Percentiles rank a stretch among this genome's conserved stretches.
Evolutionary conservation across 352 stramenopile species (phyloP).

Genomic region (Globisporangium irregulare): DNA sequence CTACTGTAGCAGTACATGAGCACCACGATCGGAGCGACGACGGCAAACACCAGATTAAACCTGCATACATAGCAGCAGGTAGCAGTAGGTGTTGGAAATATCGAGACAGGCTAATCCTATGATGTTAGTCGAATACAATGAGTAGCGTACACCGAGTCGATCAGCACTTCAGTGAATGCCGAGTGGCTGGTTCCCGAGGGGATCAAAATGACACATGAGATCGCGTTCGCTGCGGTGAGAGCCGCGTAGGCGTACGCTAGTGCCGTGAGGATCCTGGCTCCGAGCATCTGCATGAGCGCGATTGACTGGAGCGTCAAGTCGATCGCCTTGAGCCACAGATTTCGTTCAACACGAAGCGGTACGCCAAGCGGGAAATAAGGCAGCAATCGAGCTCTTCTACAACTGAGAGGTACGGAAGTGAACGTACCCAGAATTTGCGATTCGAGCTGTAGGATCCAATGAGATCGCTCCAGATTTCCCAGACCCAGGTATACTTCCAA

Average conservation of each 20-base stretch:
- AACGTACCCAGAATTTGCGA: constrained; percentile 10
- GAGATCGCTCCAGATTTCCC: neutral
- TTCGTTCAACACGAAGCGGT: constrained; percentile 15
- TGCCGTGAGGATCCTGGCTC: constrained; percentile 15
- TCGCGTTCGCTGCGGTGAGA: constrained; percentile 20
- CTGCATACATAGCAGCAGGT: too few species aligned
- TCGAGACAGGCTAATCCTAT: too few species aligned
- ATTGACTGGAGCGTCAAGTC: constrained; percentile 25
- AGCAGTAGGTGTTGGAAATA: too few species aligned
- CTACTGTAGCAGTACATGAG: too few species aligned
- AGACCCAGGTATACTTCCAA: too few species aligned
- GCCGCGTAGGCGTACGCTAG: constrained; percentile 18
- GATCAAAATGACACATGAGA: constrained; percentile 16
- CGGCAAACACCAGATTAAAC: too few species aligned
- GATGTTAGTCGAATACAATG: too few species aligned
- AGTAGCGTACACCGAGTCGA: constrained; percentile 22
- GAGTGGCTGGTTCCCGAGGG: neutral
- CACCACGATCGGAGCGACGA: too few species aligned
- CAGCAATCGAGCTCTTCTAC: too few species aligned
- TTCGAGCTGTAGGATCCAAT: neutral
- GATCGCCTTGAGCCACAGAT: constrained; percentile 21
- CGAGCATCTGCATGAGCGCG: constrained; percentile 20
- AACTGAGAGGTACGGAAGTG: too few species aligned
- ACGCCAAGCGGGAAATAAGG: too few species aligned
- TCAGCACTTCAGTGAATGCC: constrained; percentile 26